Evolutionary conservation across 2,329 filamentous ascomycete genomes (phyloP).

Genomic region (Whalleya microplaca): DNA sequence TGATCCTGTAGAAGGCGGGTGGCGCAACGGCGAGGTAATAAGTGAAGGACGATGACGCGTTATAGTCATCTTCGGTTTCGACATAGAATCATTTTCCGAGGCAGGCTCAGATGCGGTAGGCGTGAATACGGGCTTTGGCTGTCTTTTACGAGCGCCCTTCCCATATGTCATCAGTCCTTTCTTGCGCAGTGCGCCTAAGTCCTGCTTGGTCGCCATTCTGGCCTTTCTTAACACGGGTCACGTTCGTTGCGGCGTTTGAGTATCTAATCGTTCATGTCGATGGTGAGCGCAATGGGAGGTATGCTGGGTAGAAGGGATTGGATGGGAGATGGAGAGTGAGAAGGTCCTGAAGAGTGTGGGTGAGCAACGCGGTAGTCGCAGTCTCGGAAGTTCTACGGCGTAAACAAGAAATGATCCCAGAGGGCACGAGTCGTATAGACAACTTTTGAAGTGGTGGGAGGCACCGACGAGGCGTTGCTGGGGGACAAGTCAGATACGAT

Average conservation of each 20-base stretch:
- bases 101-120: constrained; percentile 33
- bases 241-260: constrained; percentile 4
- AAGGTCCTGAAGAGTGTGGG: neutral
- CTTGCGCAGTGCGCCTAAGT: constrained; percentile 33
- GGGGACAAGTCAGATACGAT: neutral
- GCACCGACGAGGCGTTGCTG: neutral
- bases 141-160: constrained; percentile 31
- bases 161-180: constrained; percentile 35
- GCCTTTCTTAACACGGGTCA: constrained; percentile 8
- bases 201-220: constrained; percentile 31
- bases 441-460: neutral
- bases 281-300: constrained; percentile 23
- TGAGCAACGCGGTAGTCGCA: neutral
- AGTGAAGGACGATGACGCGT: constrained; percentile 23
- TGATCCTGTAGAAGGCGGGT: constrained; percentile 18
- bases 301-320: neutral
- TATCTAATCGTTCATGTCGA: constrained; percentile 24
- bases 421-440: neutral
- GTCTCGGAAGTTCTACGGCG: neutral
- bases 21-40: constrained; percentile 25
- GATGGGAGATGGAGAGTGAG: neutral
- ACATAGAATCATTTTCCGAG: constrained; percentile 34
- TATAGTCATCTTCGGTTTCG: constrained; percentile 25
- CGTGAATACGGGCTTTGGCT: constrained; percentile 30
- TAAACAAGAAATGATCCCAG: neutral